Conservation (phyloP, 768 basidiomycete species). For the Leccinum truebloodii region DNA sequence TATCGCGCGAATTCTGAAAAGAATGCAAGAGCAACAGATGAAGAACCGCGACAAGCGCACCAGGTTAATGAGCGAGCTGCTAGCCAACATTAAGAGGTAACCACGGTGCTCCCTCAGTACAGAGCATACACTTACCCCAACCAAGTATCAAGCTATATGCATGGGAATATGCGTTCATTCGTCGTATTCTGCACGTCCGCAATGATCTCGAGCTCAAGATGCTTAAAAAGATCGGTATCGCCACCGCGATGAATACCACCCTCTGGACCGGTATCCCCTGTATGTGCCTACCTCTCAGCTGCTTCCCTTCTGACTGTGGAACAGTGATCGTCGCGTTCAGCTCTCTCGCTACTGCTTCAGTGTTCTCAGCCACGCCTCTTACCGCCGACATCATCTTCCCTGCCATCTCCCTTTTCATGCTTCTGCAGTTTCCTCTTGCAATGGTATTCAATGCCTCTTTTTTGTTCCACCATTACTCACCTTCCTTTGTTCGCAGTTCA, state of each 20-base stretch:
- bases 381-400: slow-evolving; percentile 95
- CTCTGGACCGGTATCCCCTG: slow-evolving; percentile 71
- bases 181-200: slow-evolving; percentile 74
- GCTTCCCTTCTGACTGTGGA: not conserved
- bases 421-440: slow-evolving; percentile 82
- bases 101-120: not conserved
- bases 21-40: slow-evolving; percentile 88
- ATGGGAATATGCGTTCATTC: slow-evolving; percentile 91
- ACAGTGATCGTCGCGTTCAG: slow-evolving; percentile 76
- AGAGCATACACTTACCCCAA: not conserved
- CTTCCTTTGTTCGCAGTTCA: slow-evolving; percentile 45
- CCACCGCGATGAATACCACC: slow-evolving; percentile 61
- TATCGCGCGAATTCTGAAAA: slow-evolving; percentile 70
- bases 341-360: slow-evolving; percentile 75
- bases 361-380: slow-evolving; percentile 61
- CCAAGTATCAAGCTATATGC: slow-evolving; percentile 87
- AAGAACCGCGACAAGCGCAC: slow-evolving; percentile 87
- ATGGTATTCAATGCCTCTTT: slow-evolving; percentile 50
- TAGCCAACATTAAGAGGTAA: slow-evolving; percentile 86
- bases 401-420: slow-evolving; percentile 87
- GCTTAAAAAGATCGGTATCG: slow-evolving; percentile 80
- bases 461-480: slow-evolving; percentile 2
- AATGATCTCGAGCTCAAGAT: slow-evolving; percentile 82
- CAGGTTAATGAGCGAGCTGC: slow-evolving; percentile 88
- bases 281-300: slow-evolving; percentile 20